Evolutionary conservation across 306 rosid species (phyloP).

Genomic region (barrel medic (Medicago truncatula)): MtrunA17r5.0-ANR NC_053048.1:2530001-2530500

Average conservation of each 20-base stretch:
- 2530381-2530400: conserved; percentile 77
- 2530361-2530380: conserved; percentile 66
- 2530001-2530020: no score
- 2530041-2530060: no score
- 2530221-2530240: background rate
- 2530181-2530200: background rate
- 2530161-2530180: background rate
- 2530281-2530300: conserved; percentile 72
- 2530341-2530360: conserved; percentile 67
- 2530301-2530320: conserved; percentile 79
- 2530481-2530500: conserved; percentile 55
- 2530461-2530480: conserved; percentile 10
- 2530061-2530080: no score
- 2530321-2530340: conserved; percentile 93
- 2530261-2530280: conserved; percentile 37
- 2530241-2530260: background rate
- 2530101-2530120: no score
- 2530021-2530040: no score
- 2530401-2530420: conserved; percentile 63
- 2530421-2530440: background rate
- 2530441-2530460: background rate
- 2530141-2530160: background rate
- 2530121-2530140: no score
- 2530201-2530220: background rate
- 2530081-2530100: no score